Evolutionary conservation across 352 stramenopile species (phyloP), one percentile per base, ranked within the genome.

Genomic region (Elongisporangium anandrum): DNA sequence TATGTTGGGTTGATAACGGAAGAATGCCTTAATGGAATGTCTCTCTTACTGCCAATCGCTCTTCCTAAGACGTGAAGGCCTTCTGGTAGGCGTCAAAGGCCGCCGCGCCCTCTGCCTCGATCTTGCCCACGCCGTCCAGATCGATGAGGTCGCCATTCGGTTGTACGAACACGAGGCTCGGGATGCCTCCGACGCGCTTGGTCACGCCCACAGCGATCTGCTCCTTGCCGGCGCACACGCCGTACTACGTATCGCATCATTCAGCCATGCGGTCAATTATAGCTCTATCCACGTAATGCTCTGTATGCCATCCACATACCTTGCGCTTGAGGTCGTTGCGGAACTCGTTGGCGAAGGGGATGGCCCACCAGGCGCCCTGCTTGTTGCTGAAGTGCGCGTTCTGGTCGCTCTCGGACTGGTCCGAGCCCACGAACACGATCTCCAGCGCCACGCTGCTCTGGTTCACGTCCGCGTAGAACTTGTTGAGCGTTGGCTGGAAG

Each of bases 361-460:
- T 75, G 67, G 82, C 78, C 78, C 83, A 92, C 84, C 84, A 94
- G 6, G 68, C 58, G 0, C 84, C 81, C 50, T 93, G 84, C 64
- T 93, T 94, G 59, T 88, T 63, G 24, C 67, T 65, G 15, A 94
- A 81, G 56, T 95, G 77, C 20, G 68, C 75, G 2, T 68, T 20
- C 19, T 95, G 84, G 58, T 88, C 82, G 23, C 64, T 63, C 0
- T 67, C 72, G 12, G 76, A 84, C 34, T 58, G 57, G 60, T 95
- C 85, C 49, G 86, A 95, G 53, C 86, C 66, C 2, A 95, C 76
- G 60, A 95, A 91, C 9, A 95, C 78, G 39, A 95, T 61, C 60
- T 94, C 86, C 29, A 95, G 39, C 38, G 68, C 47, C 10, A 73
- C 54, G 10, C 29, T 66, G 2, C 79, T 51, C 19, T 59, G 72